Base-by-base conservation (phyloP, 2,329 filamentous ascomycete species). In the Hypoxylon sp. region DNA sequence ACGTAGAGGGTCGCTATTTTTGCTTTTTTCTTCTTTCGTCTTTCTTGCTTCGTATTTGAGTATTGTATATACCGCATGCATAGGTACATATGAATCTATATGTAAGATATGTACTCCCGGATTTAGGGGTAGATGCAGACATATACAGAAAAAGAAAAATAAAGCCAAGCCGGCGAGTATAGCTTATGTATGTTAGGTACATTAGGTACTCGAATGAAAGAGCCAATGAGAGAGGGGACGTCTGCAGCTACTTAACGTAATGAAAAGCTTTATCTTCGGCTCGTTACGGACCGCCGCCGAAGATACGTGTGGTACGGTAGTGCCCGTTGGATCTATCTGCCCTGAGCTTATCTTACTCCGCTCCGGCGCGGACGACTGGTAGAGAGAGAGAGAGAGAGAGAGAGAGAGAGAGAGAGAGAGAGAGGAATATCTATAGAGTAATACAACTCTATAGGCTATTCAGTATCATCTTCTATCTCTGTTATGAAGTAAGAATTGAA, bases 271-370 rank as follows among this genome's bases (percentile, higher is more conserved):
- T 19, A 46, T 62, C 55, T 57, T 62, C 53, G 49, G 53, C 30
- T 57, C 60, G 44, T 34, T 41, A 44, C 56, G 56, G 56, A 60
- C 24, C 52, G 52, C 28, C 53, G 59, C 59, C 59, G 59, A 52
- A 41, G 32, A 13, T 52, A 52, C 62, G 24, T 7, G 4, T 17
- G 22, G 4, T 19, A 41, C n/a, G n/a, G n/a, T 41, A 34, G 32
- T 41, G 17, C 6, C 37, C 17, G n/a, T n/a, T 39, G 37, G 37
- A 41, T 19, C n/a, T 41, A 19, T 8, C n/a, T 47, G n/a, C 6
- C 19, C 8, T 50, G 15, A 24, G 19, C 34, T 37, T 41, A 51
- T 24, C 49, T 51, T 32, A 32, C 63, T 66, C 59, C 63, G 59
- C 63, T 60, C 59, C 59, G 59, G 59, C 17, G 26, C 28, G 44